Conservation (phyloP, 78 protist species). For the Reticulomyxa filosa region DNA sequence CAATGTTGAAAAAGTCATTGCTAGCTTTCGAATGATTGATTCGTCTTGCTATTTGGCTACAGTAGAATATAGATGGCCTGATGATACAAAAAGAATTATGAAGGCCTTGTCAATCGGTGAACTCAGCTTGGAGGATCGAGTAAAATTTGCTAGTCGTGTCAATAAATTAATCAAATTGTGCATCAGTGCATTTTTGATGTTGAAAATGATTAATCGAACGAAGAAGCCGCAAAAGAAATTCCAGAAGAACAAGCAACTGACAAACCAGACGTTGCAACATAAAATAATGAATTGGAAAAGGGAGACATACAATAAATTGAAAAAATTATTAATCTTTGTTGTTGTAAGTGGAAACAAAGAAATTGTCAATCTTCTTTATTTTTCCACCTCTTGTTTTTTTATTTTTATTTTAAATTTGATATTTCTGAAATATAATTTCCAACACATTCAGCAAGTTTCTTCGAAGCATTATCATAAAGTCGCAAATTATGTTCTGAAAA, state of each 20-base stretch:
- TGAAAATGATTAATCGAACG: slow-evolving; percentile 19
- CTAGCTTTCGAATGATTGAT: slow-evolving; percentile 61
- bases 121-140: slow-evolving; percentile 59
- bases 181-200: slow-evolving; percentile 21
- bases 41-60: slow-evolving; percentile 91
- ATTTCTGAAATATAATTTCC: no score
- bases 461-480: no score
- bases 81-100: slow-evolving; percentile 98
- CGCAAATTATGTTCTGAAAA: no score
- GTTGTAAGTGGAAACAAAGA: no score
- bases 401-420: no score
- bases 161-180: slow-evolving; percentile 91
- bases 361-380: no score
- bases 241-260: neutral
- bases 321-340: no score
- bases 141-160: slow-evolving; percentile 75
- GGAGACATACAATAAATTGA: no score
- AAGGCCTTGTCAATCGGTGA: slow-evolving; percentile 96
- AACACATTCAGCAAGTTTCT: no score
- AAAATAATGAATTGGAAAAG: no score
- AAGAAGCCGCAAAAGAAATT: neutral
- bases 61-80: slow-evolving; percentile 92
- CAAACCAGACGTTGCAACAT: no score
- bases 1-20: slow-evolving; percentile 89
- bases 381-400: no score